A percentile compares a stretch with the other conserved stretches of the same genome.
These are phyloP conservation scores for Xylaria arbuscula DNA, from an alignment of 2,329 filamentous ascomycete species.

Conservation along the genomic window DNA sequence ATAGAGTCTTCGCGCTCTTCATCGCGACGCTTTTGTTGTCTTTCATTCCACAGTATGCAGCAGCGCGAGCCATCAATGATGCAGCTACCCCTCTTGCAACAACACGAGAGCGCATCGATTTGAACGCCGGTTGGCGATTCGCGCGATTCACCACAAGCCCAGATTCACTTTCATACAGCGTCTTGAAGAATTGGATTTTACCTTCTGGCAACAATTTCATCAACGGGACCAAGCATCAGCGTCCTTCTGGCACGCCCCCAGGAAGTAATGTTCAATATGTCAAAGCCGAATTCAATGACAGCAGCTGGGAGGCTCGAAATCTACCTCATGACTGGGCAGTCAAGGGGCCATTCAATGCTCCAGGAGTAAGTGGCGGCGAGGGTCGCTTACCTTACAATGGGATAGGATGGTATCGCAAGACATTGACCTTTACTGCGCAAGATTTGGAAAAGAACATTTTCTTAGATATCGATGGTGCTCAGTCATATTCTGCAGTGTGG, in stretches of 20 bases:
- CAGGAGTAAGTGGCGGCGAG: slow-evolving; percentile 53
- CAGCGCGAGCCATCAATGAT: slow-evolving; percentile 21
- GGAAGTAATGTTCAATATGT: slow-evolving; percentile 46
- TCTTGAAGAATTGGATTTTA: slow-evolving; percentile 51
- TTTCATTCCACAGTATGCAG: slow-evolving; percentile 23
- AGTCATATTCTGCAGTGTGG: slow-evolving; percentile 65
- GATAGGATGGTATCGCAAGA: slow-evolving; percentile 62
- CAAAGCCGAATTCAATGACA: slow-evolving; percentile 46
- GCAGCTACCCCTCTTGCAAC: background rate
- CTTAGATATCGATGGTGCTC: slow-evolving; percentile 59
- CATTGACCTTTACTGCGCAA: slow-evolving; percentile 44
- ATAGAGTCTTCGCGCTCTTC: slow-evolving; percentile 24
- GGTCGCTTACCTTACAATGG: slow-evolving; percentile 63
- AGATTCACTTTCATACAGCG: slow-evolving; percentile 50
- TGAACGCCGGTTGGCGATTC: slow-evolving; percentile 53
- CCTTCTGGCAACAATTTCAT: slow-evolving; percentile 50
- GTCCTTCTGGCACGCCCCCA: slow-evolving; percentile 44
- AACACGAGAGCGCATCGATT: slow-evolving; percentile 49
- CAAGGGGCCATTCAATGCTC: slow-evolving; percentile 53
- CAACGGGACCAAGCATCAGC: slow-evolving; percentile 43
- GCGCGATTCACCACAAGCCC: slow-evolving; percentile 51
- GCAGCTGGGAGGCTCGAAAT: slow-evolving; percentile 53
- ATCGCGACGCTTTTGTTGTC: slow-evolving; percentile 23
- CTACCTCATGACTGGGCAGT: slow-evolving; percentile 60
- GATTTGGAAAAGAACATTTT: slow-evolving; percentile 42